Conservation (phyloP, 257 asterid genomes). For the Solanum medicagineum region DNA sequence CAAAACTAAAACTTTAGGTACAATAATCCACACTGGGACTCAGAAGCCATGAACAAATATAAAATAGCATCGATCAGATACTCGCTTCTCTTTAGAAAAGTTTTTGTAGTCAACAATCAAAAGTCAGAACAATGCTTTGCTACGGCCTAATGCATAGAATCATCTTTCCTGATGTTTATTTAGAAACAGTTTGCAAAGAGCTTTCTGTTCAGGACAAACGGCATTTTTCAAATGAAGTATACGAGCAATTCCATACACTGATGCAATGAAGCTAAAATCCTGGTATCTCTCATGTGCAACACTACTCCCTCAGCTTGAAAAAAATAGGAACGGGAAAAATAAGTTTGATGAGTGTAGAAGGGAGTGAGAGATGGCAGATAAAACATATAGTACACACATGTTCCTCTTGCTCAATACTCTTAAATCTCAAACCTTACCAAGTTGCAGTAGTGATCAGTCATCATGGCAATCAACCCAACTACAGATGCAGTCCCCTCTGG, state of each 20-base stretch:
- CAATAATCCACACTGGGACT: neutral
- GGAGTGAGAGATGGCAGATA: neutral
- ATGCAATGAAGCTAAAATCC: neutral
- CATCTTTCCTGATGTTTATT: neutral
- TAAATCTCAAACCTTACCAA: constrained; percentile 37
- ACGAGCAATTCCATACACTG: neutral
- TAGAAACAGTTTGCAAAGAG: neutral
- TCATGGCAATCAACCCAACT: constrained; percentile 85
- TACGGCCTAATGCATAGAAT: neutral
- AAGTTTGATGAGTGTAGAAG: neutral
- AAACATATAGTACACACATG: neutral
- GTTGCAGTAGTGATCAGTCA: constrained; percentile 90
- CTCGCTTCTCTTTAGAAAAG: neutral
- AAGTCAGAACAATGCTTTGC: neutral
- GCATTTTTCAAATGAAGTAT: neutral
- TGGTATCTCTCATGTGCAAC: neutral
- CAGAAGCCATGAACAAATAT: neutral
- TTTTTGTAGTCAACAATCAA: neutral
- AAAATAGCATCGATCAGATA: neutral
- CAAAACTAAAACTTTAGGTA: neutral
- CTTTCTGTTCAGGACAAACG: neutral
- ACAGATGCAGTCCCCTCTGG: constrained; percentile 93
- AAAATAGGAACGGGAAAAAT: neutral
- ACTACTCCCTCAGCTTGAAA: neutral
- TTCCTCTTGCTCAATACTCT: neutral